Conservation (phyloP, 2,329 filamentous ascomycete genomes). For the Zymoseptoria passerinii region DNA sequence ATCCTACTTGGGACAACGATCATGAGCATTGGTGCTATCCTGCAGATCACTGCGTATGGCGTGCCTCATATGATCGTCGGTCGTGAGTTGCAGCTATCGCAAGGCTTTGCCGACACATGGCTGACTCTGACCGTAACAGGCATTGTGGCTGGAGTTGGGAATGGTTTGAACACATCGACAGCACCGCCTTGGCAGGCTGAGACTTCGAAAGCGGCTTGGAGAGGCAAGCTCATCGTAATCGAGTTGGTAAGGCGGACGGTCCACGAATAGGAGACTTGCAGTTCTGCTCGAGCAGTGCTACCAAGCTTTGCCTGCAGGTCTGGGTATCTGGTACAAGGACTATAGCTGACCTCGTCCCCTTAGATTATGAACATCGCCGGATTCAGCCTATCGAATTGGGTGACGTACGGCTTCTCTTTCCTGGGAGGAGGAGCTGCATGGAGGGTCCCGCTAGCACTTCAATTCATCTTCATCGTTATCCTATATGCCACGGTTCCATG, state of each 20-base stretch:
- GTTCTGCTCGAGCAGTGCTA: not conserved
- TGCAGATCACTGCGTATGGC: slow-evolving; percentile 41
- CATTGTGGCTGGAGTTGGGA: slow-evolving; percentile 42
- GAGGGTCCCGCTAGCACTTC: slow-evolving; percentile 42
- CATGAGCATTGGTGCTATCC: slow-evolving; percentile 42
- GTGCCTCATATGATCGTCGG: slow-evolving; percentile 43
- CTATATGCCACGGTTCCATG: slow-evolving; percentile 40
- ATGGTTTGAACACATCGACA: slow-evolving; percentile 41
- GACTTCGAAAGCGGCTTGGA: slow-evolving; percentile 38
- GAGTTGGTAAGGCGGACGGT: slow-evolving; percentile 25
- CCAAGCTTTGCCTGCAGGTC: not conserved
- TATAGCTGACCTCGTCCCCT: not conserved
- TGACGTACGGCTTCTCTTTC: slow-evolving; percentile 46
- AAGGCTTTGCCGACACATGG: not conserved
- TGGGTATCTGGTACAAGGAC: not conserved
- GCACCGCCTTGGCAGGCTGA: slow-evolving; percentile 46
- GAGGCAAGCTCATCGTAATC: slow-evolving; percentile 29
- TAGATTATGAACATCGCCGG: slow-evolving; percentile 40
- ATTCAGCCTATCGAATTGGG: slow-evolving; percentile 45
- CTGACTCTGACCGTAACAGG: not conserved
- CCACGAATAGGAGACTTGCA: not conserved
- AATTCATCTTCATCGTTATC: slow-evolving; percentile 44
- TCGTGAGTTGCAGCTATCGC: slow-evolving; percentile 10
- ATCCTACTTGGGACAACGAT: slow-evolving; percentile 43
- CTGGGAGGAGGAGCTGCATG: slow-evolving; percentile 35